Evolutionary conservation across 768 basidiomycete species (phyloP).

Genomic region (Naganishia antarctica): DNA sequence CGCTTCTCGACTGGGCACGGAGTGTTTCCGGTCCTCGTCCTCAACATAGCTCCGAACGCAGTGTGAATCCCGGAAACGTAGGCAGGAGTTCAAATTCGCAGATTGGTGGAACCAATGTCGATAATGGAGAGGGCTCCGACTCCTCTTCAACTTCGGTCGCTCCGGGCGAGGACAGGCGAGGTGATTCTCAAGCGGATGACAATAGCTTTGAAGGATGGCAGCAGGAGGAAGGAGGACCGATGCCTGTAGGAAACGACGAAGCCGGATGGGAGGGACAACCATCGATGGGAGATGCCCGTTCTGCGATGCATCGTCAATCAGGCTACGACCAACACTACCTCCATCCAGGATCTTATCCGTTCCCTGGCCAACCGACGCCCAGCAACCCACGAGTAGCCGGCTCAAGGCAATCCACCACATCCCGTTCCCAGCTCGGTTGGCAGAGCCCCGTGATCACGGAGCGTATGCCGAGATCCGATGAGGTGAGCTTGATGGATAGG

Average conservation of each 20-base stretch:
- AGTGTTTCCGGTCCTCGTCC: background rate
- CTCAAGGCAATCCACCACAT: background rate
- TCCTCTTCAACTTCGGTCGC: slow-evolving; percentile 1
- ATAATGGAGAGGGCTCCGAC: slow-evolving; percentile 1
- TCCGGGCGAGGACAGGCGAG: background rate
- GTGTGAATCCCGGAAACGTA: background rate
- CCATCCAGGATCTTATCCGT: background rate
- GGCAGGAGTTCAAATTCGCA: background rate
- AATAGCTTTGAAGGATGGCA: background rate
- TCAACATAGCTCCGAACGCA: background rate
- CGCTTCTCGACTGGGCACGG: slow-evolving; percentile 17
- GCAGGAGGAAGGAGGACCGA: background rate
- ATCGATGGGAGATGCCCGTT: background rate
- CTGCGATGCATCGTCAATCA: background rate
- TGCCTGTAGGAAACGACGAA: background rate
- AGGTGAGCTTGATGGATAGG: slow-evolving; percentile 27
- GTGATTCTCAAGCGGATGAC: background rate
- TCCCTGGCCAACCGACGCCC: background rate
- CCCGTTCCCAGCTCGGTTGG: slow-evolving; percentile 24
- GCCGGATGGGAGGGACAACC: background rate
- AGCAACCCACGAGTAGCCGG: background rate
- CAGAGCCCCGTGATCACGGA: slow-evolving; percentile 25
- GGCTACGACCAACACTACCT: background rate
- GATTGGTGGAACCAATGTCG: slow-evolving; percentile 20
- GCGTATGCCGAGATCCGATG: slow-evolving; percentile 5